Evolutionary conservation across 108 stramenopile species (phyloP).

Genomic region (Cyclotella cryptica): DNA sequence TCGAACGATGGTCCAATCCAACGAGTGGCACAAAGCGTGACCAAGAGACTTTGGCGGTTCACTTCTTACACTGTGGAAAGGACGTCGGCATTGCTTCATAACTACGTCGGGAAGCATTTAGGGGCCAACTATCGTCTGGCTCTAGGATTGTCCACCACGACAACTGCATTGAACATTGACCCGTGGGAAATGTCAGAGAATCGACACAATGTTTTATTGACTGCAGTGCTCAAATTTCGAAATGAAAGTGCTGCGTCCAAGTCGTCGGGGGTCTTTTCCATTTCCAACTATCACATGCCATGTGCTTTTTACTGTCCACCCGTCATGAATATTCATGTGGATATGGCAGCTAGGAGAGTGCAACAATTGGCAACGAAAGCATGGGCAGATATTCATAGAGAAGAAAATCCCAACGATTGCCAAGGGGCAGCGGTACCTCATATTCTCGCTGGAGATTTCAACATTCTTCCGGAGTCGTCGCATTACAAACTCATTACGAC

Average conservation of each 20-base stretch:
- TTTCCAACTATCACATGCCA: slow-evolving; percentile 98
- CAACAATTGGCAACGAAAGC: slow-evolving; percentile 49
- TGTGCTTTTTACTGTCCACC: slow-evolving; percentile 89
- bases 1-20: background rate
- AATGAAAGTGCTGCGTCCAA: slow-evolving; percentile 10
- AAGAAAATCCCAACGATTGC: slow-evolving; percentile 13
- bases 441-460: slow-evolving; percentile 89
- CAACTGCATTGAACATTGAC: slow-evolving; percentile 46
- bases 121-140: background rate
- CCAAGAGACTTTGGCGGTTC: slow-evolving; percentile 11
- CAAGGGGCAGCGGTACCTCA: slow-evolving; percentile 50
- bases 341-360: slow-evolving; percentile 66
- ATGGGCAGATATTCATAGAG: slow-evolving; percentile 16
- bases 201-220: slow-evolving; percentile 77
- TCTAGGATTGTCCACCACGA: slow-evolving; percentile 8
- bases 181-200: slow-evolving; percentile 81
- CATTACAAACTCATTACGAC: slow-evolving; percentile 91
- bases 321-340: slow-evolving; percentile 88
- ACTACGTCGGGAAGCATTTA: slow-evolving; percentile 17
- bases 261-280: slow-evolving; percentile 50
- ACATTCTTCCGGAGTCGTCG: slow-evolving; percentile 89
- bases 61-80: slow-evolving; percentile 8
- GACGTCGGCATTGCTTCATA: slow-evolving; percentile 1
- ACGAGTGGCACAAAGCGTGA: slow-evolving; percentile 14
- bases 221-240: slow-evolving; percentile 64